phyloP scores from a whole-genome alignment of 2,329 filamentous ascomycete species.

The Gnomoniopsis sp. region DNA sequence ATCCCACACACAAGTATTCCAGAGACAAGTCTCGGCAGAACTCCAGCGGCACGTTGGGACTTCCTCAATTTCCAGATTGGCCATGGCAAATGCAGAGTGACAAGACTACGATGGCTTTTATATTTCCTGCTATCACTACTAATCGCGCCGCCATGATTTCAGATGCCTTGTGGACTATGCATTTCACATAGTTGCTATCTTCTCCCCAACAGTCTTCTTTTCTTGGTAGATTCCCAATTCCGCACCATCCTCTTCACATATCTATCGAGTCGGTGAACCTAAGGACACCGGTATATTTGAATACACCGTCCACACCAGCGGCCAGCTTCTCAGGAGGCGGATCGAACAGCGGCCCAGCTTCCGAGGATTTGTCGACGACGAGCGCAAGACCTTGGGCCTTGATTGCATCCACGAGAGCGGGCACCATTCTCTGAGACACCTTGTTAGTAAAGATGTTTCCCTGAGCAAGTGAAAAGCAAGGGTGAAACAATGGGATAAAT shows the following conservation, averaged over 20 bases:
- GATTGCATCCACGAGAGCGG: constrained; percentile 86
- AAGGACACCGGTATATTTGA: constrained; percentile 83
- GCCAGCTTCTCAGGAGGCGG: constrained; percentile 58
- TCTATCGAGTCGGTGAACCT: constrained; percentile 92
- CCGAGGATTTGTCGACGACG: constrained; percentile 79
- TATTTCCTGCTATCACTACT: too few species aligned
- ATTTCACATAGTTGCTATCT: too few species aligned
- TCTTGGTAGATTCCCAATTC: background rate
- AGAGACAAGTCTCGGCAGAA: too few species aligned
- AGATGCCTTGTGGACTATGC: too few species aligned
- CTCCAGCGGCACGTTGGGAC: too few species aligned
- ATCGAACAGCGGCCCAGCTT: constrained; percentile 42
- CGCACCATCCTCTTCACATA: constrained; percentile 37
- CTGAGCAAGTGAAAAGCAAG: background rate
- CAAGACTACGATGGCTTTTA: too few species aligned
- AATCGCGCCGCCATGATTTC: too few species aligned
- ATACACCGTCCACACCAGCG: constrained; percentile 80
- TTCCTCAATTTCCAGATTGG: too few species aligned
- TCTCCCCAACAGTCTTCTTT: too few species aligned
- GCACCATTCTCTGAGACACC: constrained; percentile 78
- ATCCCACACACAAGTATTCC: too few species aligned
- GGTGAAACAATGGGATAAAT: background rate
- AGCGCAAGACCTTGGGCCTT: constrained; percentile 91
- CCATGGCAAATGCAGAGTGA: too few species aligned
- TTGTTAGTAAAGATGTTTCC: constrained; percentile 13